Base-by-base conservation (phyloP, 169 alveolate species). In the Neospora caninum region DNA sequence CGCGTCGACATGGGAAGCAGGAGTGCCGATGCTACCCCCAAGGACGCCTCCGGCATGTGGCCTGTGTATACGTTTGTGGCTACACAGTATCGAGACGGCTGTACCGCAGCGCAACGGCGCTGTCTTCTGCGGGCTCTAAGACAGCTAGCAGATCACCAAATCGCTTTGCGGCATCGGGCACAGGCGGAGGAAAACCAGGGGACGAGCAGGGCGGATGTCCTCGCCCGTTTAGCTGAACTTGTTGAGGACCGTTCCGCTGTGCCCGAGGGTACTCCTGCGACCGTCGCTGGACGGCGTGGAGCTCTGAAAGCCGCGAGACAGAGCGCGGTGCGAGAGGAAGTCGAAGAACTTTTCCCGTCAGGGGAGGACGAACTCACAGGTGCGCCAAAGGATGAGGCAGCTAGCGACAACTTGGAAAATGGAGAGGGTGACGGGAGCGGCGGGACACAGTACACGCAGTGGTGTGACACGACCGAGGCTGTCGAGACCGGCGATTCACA, bases 371-470 rank as follows among this genome's bases (percentile, higher is more conserved):
- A 82, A 22, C 64, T 25, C 54, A 27, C 20, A 13, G 54, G 67
- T 34, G 69, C 41, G 36, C 54, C 67, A 41, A 22, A 18, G 53
- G 53, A 41, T 29, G 39, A 73, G 45, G 42, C 45, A 18, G 1
- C 84, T 36, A 49, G 54, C 58, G 54, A 42, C 20, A 41, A 49
- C 4, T 4, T n/a, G 18, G 43, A 73, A 9, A 43, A 73, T 6
- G 73, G 31, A 27, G 73, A 64, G 34, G 20, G 25, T 6, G 73
- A 64, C 4, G 64, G 18, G 27, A 49, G 43, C 83, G 95, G 88
- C 0, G 43, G 89, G 88, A 92, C 95, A 64, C 95, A 92, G 95
- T 92, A 92, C 88, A 84, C 88, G 9, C 49, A 73, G 38, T 92
- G 95, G 95, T 92, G 92, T 43, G 27, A 36, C 42, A 78, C 86